Evolutionary conservation across 345 rosid species (phyloP).

Genomic region (Eucalyptus pauciflora): DNA sequence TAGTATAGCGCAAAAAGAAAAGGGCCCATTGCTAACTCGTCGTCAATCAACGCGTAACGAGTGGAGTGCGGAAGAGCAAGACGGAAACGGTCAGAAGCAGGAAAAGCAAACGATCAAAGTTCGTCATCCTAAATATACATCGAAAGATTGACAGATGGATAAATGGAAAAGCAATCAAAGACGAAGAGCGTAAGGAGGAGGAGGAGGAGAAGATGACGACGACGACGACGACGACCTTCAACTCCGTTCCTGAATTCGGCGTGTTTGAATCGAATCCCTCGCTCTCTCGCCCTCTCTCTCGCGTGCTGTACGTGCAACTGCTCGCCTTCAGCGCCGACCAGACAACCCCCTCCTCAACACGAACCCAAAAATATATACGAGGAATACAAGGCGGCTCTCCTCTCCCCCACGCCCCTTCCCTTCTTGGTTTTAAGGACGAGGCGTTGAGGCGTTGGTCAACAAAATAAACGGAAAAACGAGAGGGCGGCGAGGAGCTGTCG

Average conservation of each 20-base stretch:
- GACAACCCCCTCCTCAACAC: neutral
- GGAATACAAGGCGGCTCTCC: neutral
- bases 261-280: neutral
- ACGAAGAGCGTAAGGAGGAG: neutral
- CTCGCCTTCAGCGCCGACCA: neutral
- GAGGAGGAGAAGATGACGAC: neutral
- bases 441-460: too few relatives aligned
- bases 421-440: too few relatives aligned
- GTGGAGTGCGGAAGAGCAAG: neutral
- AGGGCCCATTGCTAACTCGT: neutral
- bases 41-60: neutral
- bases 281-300: too few relatives aligned
- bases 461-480: too few relatives aligned
- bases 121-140: neutral
- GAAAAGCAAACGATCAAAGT: neutral
- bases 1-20: neutral
- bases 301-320: neutral
- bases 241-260: neutral
- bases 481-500: too few relatives aligned
- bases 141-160: neutral
- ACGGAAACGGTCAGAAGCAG: neutral
- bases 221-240: neutral
- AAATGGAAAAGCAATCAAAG: neutral
- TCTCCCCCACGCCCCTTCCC: too few relatives aligned
- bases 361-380: neutral